These are phyloP conservation scores for Candida anglica DNA, from an alignment of 805 yeast genomes.

Conservation along the genomic window DNA sequence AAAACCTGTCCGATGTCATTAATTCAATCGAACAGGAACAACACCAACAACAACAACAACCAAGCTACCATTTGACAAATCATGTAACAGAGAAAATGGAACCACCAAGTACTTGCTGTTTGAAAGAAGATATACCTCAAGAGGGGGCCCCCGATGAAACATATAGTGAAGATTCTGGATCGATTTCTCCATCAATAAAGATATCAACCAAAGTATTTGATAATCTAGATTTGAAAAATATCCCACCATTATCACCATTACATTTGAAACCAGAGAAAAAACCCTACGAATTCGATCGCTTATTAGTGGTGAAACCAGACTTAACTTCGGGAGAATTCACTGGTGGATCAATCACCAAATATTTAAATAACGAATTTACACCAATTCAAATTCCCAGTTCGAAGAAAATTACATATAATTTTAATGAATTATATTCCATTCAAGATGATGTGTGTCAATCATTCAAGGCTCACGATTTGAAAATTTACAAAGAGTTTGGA, in stretches of 20 bases:
- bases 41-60: no score
- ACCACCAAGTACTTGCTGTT: neutral
- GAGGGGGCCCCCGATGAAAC: neutral
- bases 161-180: no score
- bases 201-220: no score
- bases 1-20: constrained; percentile 3
- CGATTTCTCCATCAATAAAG: constrained; percentile 2
- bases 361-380: constrained; percentile 4
- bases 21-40: constrained; percentile 4
- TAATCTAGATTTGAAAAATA: no score
- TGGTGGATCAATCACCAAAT: constrained; percentile 7
- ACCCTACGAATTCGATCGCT: no score
- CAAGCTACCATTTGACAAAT: no score
- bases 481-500: constrained; percentile 1
- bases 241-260: no score
- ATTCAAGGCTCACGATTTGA: neutral
- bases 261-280: no score
- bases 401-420: constrained; percentile 3
- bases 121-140: neutral
- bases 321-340: constrained; percentile 6
- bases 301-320: constrained; percentile 6
- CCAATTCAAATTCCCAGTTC: neutral
- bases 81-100: no score
- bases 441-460: neutral
- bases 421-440: constrained; percentile 3